Base-by-base conservation (phyloP, 345 rosid genomes). In the Eutrema heterophyllum region DNA sequence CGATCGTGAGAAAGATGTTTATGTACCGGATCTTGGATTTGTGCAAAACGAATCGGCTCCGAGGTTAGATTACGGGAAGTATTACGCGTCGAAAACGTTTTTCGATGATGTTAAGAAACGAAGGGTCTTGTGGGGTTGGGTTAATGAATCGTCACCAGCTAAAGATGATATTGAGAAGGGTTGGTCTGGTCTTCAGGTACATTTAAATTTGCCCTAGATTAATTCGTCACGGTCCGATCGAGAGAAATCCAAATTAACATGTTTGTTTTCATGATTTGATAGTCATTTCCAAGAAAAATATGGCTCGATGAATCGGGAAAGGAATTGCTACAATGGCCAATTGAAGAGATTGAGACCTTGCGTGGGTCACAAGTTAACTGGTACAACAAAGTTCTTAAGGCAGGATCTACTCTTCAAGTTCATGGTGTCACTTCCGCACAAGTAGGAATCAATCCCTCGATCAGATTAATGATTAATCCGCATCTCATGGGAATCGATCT, bases 71-170 rank as follows among this genome's bases (percentile, higher is more conserved):
- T 89, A 88, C 29, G 96, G 94, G 0, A 86, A 89, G 32, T 89
- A 62, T 36, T 92, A 92, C 51, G 94, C 91, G 26, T 89, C 92
- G 2, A 92, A 89, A 75, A 80, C 92, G 6, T 92, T 89, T 60
- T 92, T 70, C 43, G 93, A 89, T 15, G 68, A 77, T 35, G 69
- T 64, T 8, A 82, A 77, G 67, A 81, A 83, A n/a, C 78, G 92
- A 21, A 73, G 88, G 52, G 68, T 89, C 49, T 77, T 86, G 60
- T 85, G 89, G 90, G 93, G 86, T 24, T 92, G 96, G 96, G 29
- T 85, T 39, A 84, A 87, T 41, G 93, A 89, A 76, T 88, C 89
- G 0, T 83, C 85, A 1, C 77, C 68, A 1, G 65, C 39, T 4
- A 57, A 60, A 0, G 80, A 79, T 70, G 88, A 85, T 74, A 7